These are phyloP conservation scores for Colletotrichum brevisporum DNA, from an alignment of 2,329 filamentous ascomycete genomes.

Conservation along the genomic window DNA sequence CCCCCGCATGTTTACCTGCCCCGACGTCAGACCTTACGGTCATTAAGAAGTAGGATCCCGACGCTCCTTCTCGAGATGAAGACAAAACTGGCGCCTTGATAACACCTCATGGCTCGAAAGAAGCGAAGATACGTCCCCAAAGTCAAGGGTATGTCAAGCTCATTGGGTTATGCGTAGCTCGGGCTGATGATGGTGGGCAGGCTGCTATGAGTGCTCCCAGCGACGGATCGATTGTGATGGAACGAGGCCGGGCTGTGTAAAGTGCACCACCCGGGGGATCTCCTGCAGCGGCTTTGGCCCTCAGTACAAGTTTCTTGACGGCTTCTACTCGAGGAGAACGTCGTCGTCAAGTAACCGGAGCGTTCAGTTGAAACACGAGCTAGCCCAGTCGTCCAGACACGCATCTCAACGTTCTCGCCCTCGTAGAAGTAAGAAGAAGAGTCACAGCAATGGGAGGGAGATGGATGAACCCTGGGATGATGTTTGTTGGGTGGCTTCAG, in stretches of 20 bases:
- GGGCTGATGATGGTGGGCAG: conserved; percentile 32
- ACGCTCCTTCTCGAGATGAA: not conserved
- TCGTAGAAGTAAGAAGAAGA: not conserved
- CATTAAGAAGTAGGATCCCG: not conserved
- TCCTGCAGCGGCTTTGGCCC: conserved; percentile 48
- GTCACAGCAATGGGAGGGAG: not conserved
- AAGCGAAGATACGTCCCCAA: conserved; percentile 43
- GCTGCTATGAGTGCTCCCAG: conserved; percentile 53
- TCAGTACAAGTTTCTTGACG: conserved; percentile 47
- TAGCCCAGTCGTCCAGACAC: conserved; percentile 30
- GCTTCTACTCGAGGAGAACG: conserved; percentile 26
- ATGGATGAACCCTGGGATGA: not conserved
- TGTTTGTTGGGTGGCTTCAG: conserved; percentile 3
- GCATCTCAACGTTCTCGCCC: too few species aligned
- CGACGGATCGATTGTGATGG: conserved; percentile 53
- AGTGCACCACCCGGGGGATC: conserved; percentile 50
- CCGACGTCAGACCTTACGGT: not conserved
- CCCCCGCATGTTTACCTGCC: not conserved
- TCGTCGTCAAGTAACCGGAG: not conserved
- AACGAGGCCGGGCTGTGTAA: conserved; percentile 48
- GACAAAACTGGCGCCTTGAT: not conserved
- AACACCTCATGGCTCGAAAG: conserved; percentile 26
- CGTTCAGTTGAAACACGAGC: conserved; percentile 21
- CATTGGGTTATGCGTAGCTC: not conserved
- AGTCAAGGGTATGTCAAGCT: conserved; percentile 41